Conservation (phyloP, 2,329 filamentous ascomycete species). For the Beauveria varroae region DNA sequence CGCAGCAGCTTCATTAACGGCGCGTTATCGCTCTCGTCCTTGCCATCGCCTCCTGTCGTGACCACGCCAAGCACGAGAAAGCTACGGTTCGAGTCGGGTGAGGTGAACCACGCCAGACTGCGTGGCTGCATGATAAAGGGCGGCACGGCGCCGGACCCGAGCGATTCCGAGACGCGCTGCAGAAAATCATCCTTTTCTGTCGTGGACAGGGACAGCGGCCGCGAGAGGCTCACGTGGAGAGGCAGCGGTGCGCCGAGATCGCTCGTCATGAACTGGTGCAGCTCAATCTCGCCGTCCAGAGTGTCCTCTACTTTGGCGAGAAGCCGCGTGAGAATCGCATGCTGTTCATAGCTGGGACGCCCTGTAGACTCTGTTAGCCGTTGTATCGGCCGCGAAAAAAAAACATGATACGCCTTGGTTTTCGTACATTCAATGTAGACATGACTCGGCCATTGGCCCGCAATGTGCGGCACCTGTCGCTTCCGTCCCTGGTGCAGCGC, state of each 20-base stretch:
- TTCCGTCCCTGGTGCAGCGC: slow-evolving; percentile 77
- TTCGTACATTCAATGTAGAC: slow-evolving; percentile 83
- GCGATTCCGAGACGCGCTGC: slow-evolving; percentile 37
- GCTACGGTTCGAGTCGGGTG: slow-evolving; percentile 58
- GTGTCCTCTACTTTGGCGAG: slow-evolving; percentile 29
- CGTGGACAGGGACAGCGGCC: slow-evolving; percentile 67
- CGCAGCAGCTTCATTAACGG: slow-evolving; percentile 55
- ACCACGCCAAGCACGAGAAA: slow-evolving; percentile 74
- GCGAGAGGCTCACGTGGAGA: slow-evolving; percentile 84
- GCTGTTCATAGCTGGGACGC: slow-evolving; percentile 44
- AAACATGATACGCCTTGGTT: neutral
- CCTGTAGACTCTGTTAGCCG: slow-evolving; percentile 31
- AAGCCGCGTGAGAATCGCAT: slow-evolving; percentile 37
- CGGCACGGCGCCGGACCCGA: slow-evolving; percentile 24
- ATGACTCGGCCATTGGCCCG: slow-evolving; percentile 89
- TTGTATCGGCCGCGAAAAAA: neutral
- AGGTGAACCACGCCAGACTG: slow-evolving; percentile 42
- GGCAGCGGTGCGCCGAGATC: slow-evolving; percentile 72
- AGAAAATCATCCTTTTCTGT: slow-evolving; percentile 65
- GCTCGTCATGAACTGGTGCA: slow-evolving; percentile 66
- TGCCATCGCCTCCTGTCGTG: slow-evolving; percentile 14
- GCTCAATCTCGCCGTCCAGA: slow-evolving; percentile 26
- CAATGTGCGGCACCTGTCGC: slow-evolving; percentile 72
- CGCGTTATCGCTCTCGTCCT: slow-evolving; percentile 30
- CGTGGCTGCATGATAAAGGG: slow-evolving; percentile 32